These are phyloP conservation scores for Amanita pallidorosea DNA, from an alignment of 768 basidiomycete genomes.

Conservation along the genomic window DNA sequence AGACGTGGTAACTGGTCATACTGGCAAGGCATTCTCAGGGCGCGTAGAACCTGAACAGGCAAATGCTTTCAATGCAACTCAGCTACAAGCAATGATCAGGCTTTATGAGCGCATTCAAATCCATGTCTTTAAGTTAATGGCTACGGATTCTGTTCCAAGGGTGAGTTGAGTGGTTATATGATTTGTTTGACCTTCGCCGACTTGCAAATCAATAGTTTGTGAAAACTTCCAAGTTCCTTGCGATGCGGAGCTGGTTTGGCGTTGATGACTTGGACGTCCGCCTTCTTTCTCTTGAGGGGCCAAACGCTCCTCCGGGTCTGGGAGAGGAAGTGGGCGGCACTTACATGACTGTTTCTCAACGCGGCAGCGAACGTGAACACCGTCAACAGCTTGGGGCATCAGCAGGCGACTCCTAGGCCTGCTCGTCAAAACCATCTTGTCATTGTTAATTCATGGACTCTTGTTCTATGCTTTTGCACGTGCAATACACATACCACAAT, in stretches of 20 bases:
- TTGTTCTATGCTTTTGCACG: slow-evolving; percentile 5
- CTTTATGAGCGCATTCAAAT: slow-evolving; percentile 95
- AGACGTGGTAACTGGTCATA: slow-evolving; percentile 72
- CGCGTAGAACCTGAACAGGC: slow-evolving; percentile 77
- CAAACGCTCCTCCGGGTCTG: slow-evolving; percentile 63
- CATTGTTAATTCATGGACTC: neutral
- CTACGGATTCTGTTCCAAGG: slow-evolving; percentile 98
- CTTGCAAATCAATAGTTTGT: slow-evolving; percentile 49
- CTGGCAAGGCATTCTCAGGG: slow-evolving; percentile 70
- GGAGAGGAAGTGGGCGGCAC: slow-evolving; percentile 73
- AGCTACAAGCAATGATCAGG: slow-evolving; percentile 86
- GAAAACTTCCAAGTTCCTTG: slow-evolving; percentile 75
- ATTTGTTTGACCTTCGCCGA: slow-evolving; percentile 8
- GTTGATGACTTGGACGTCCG: slow-evolving; percentile 51
- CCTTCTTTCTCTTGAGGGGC: slow-evolving; percentile 34
- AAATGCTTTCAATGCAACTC: slow-evolving; percentile 83
- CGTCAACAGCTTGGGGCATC: slow-evolving; percentile 20
- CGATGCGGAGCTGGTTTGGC: slow-evolving; percentile 69
- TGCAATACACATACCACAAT: slow-evolving; percentile 4
- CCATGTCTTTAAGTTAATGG: slow-evolving; percentile 96
- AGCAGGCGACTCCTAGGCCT: slow-evolving; percentile 17
- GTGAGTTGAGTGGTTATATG: slow-evolving; percentile 34
- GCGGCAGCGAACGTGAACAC: slow-evolving; percentile 63
- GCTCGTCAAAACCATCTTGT: neutral
- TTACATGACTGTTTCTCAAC: slow-evolving; percentile 78